Conservation (phyloP, 805 yeast genomes). For the Saccharomyces jurei region DNA sequence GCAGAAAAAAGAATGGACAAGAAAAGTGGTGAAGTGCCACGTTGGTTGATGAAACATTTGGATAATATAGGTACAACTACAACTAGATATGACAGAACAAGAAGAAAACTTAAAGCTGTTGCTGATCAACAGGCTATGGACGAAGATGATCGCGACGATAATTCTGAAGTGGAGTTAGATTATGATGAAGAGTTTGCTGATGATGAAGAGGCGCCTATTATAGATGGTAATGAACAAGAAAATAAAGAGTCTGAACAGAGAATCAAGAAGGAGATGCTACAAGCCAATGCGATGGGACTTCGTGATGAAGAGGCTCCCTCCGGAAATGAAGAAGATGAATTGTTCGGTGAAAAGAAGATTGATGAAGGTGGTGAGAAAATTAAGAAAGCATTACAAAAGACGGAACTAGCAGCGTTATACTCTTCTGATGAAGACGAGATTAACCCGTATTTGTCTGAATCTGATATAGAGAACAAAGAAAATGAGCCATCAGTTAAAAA, state of each 20-base stretch:
- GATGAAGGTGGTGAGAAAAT: conserved; percentile 88
- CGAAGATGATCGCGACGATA: conserved; percentile 44
- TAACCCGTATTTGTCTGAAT: conserved; percentile 73
- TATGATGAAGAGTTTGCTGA: conserved; percentile 96
- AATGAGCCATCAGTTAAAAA: conserved; percentile 1
- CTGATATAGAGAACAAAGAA: conserved; percentile 48
- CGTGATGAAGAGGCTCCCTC: conserved; percentile 56
- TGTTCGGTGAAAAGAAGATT: conserved; percentile 66
- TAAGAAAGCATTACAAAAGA: conserved; percentile 71
- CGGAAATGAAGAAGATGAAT: conserved; percentile 60
- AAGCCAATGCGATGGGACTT: conserved; percentile 63
- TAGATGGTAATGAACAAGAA: conserved; percentile 94
- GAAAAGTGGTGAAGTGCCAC: conserved; percentile 59
- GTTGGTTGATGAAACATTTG: conserved; percentile 94
- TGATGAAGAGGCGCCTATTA: conserved; percentile 96
- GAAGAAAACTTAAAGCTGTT: conserved; percentile 42
- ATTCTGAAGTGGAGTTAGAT: conserved; percentile 87
- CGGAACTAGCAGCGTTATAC: conserved; percentile 67
- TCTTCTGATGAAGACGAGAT: conserved; percentile 85
- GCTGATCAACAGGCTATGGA: conserved; percentile 33
- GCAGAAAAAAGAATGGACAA: conserved; percentile 93
- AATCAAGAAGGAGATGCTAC: conserved; percentile 75
- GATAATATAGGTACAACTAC: conserved; percentile 48
- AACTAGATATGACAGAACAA: conserved; percentile 44
- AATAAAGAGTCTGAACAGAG: conserved; percentile 80